Evolutionary conservation across 106 monocot genomes (phyloP), one percentile per base, ranked within the genome.

Genomic region (Phalaenopsis equestris): DNA sequence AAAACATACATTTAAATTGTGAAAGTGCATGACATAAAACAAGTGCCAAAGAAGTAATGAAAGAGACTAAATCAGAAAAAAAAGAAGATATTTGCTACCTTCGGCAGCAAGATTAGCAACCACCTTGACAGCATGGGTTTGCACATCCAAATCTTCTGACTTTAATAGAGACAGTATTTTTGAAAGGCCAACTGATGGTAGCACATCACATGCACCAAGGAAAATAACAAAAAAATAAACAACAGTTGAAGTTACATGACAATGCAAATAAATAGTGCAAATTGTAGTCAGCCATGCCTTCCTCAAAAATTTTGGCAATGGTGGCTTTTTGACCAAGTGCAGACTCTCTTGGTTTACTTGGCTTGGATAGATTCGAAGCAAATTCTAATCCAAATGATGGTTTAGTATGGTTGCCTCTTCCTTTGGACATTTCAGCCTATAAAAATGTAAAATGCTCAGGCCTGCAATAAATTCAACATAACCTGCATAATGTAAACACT

Each of bases 51-150:
- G 42, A 18, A 43, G 19, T 42, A 74, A 19, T 74, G 18, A 42
- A 17, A 42, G 43, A 4, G 24, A 75, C n/a, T 41, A 64, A 55
- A 52, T 23, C 39, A 37, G 78, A 8, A 19, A 79, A 23, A 6
- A 8, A 43, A 17, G 10, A 42, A 45, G 3, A 45, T 16, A 75
- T 65, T 74, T 36, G 18, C 12, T 88, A 95, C 94, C 94, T 92
- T 95, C 94, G 84, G 91, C 90, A 77, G 94, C 94, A 82, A 92
- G 90, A 83, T 95, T 95, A n/a, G 94, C 94, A 81, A 92, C 83
- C 64, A 90, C 88, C 87, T 87, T 95, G 4, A 87, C 86, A 19
- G 92, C 92, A 85, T 90, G 88, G 42, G 84, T 81, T 85, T 88
- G 92, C 18, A 92, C 81, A 65, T 90, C 92, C 78, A 87, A 55